Evolutionary conservation across 805 yeast genomes (phyloP), one percentile per base, ranked within the genome.

Genomic region (Ogataea methanolica): DNA sequence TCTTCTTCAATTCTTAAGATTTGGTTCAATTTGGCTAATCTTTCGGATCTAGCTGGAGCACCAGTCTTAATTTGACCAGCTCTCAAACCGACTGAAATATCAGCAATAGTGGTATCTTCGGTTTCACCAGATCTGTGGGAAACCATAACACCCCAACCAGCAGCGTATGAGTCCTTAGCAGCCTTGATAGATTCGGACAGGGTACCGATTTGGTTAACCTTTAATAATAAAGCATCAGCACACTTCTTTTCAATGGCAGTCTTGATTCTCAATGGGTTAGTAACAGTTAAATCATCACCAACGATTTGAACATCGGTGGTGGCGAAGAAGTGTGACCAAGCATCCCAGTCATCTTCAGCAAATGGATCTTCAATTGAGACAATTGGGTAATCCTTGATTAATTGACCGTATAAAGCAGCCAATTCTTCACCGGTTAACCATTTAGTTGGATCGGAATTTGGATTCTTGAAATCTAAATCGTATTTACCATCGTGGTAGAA

Each of bases 51-150:
- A 63, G 97, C 96, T 71, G 98, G 98, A 71, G 99, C 98, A 85
- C 99, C 99, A 63, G 97, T 88, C 91, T 92, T 92, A 77, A 92
- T 88, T 82, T 92, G 98, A 73, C 97, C 99, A 60, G 96, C 66
- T 85, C 97, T 89, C 74, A 92, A 82, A 81, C 98, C 98, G 66
- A 94, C 99, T 67, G 89, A 79, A 71, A 92, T 82, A 76, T 92
- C 98, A 69, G 99, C 98, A 74, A 92, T 92, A 80, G 88, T 85
- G 67, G 95, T 85, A 78, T 94, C 99, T 80, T 94, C 99, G 61
- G 97, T 91, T 83, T 92, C 99, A 79, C 99, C 99, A 65, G 97
- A 91, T 85, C 99, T 90, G 89, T 92, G 99, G 68, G 97, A 91
- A 66, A 94, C 98, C 97, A 92, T 91, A 70, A 91, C 97, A 82